Conservation (phyloP, 2,329 filamentous ascomycete genomes). For the Colletotrichum sp. region DNA sequence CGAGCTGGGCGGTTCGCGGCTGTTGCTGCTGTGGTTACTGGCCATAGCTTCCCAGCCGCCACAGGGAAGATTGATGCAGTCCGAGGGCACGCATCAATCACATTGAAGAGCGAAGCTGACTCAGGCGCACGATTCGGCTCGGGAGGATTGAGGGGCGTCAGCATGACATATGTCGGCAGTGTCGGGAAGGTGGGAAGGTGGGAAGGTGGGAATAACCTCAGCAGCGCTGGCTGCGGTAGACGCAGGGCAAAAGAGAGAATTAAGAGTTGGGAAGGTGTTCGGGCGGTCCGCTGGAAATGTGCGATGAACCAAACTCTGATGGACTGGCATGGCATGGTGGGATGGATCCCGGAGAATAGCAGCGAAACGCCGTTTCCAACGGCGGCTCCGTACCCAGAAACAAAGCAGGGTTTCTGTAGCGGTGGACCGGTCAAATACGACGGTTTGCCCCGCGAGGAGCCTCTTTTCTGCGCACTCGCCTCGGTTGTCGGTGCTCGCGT, state of each 20-base stretch:
- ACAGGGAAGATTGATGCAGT: not conserved
- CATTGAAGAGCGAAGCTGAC: not conserved
- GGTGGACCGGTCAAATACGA: not conserved
- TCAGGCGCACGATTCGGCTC: not conserved
- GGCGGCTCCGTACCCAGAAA: not conserved
- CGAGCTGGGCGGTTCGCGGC: not conserved
- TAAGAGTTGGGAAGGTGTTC: not conserved
- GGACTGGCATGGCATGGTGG: not conserved
- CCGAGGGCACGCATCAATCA: not conserved
- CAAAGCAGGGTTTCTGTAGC: not conserved
- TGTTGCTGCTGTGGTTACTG: not conserved
- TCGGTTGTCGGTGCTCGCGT: conserved; percentile 8
- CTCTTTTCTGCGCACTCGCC: conserved; percentile 1
- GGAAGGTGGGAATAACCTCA: conserved; percentile 5
- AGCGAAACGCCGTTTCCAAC: not conserved
- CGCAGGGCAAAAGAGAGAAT: not conserved
- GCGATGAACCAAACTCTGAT: conserved; percentile 12
- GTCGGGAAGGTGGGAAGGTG: not conserved
- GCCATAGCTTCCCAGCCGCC: not conserved
- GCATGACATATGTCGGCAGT: conserved; percentile 1
- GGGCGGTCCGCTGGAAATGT: not conserved
- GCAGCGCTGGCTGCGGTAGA: not conserved
- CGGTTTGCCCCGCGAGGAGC: not conserved
- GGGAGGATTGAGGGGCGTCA: conserved; percentile 1
- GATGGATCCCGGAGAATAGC: not conserved